Evolutionary conservation across 2,329 filamentous ascomycete genomes (phyloP), one percentile per base, ranked within the genome.

Genomic region (Pyrenophora teres): DNA sequence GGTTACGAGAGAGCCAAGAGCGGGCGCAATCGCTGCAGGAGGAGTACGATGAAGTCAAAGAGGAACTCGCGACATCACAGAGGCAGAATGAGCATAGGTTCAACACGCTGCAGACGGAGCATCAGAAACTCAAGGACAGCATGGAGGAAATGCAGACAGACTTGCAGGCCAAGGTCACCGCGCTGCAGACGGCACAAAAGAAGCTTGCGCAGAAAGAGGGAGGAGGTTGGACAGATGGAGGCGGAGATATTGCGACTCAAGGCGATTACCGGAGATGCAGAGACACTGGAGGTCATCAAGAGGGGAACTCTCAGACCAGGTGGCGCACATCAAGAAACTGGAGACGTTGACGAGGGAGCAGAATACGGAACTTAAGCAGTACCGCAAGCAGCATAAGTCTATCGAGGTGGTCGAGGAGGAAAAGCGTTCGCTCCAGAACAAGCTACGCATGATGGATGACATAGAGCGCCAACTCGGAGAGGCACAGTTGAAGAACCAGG

Each of bases 361-460:
- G 67, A 79, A 85, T 12, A 75, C 81, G 0, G 93, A 99, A 70
- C 77, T 99, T 31, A 90, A 89, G 63, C 88, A 92, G 61, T 81
- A 95, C 32, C 87, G 92, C 12, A 89, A 92, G 60, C 77, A 88
- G 3, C 87, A 92, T 71, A 93, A 90, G 74, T 90, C 89, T n/a
- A 87, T 96, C 1, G 90, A 96, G 67, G 84, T 99, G 2, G 89
- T 97, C 0, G 92, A 99, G 70, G 94, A 99, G 72, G 92, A 99
- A 77, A 97, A 97, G 78, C 82, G 90, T 56, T 84, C 86, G 0
- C 77, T 99, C 18, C 88, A 94, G 71, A 85, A 87, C 27, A 90
- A 86, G 67, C 72, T 99, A 1, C 86, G 90, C 54, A 80, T 88
- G 32, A 87, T 93, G 73, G 85, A 90, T 50, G 80, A 84, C 10